Evolutionary conservation across 2,329 filamentous ascomycete genomes (phyloP).

Genomic region (Cordyceps pruinosa): DNA sequence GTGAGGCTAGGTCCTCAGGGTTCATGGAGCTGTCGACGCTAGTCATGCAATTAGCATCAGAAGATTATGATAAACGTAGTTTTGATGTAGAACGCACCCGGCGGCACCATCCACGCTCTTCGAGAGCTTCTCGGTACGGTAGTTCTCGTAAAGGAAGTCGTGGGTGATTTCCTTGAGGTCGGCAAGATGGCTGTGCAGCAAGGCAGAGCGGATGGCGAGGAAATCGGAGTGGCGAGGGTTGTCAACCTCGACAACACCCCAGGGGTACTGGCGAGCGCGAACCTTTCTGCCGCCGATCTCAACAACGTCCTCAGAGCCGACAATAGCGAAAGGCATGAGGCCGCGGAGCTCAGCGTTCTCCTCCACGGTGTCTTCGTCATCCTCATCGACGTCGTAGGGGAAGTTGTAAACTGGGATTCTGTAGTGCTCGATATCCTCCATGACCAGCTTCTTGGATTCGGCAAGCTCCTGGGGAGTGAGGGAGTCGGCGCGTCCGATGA

Average conservation of each 20-base stretch:
- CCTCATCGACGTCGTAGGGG: slow-evolving; percentile 98
- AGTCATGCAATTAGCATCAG: slow-evolving; percentile 24
- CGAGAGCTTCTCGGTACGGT: slow-evolving; percentile 99
- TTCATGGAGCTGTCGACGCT: slow-evolving; percentile 79
- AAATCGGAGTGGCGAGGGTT: slow-evolving; percentile 99
- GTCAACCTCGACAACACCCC: slow-evolving; percentile 98
- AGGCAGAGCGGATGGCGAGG: slow-evolving; percentile 89
- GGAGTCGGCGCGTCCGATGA: slow-evolving; percentile 97
- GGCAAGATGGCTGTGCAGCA: slow-evolving; percentile 94
- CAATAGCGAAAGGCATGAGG: slow-evolving; percentile 98
- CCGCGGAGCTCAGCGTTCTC: slow-evolving; percentile 97
- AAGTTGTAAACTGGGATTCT: slow-evolving; percentile 99
- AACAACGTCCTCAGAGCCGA: slow-evolving; percentile 90
- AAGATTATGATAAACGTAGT: neutral
- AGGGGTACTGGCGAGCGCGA: slow-evolving; percentile 93
- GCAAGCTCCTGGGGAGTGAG: slow-evolving; percentile 93
- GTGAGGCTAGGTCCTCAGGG: slow-evolving; percentile 91
- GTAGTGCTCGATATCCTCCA: slow-evolving; percentile 99
- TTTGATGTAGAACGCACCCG: slow-evolving; percentile 57
- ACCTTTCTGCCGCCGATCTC: slow-evolving; percentile 91
- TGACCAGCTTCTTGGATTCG: slow-evolving; percentile 98
- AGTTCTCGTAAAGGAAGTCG: slow-evolving; percentile 99
- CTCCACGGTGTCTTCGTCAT: slow-evolving; percentile 98
- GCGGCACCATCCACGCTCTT: slow-evolving; percentile 95
- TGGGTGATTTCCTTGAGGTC: slow-evolving; percentile 99